phyloP scores from a whole-genome alignment of 495 filamentous ascomycete species.

The Cercophora scortea region DNA sequence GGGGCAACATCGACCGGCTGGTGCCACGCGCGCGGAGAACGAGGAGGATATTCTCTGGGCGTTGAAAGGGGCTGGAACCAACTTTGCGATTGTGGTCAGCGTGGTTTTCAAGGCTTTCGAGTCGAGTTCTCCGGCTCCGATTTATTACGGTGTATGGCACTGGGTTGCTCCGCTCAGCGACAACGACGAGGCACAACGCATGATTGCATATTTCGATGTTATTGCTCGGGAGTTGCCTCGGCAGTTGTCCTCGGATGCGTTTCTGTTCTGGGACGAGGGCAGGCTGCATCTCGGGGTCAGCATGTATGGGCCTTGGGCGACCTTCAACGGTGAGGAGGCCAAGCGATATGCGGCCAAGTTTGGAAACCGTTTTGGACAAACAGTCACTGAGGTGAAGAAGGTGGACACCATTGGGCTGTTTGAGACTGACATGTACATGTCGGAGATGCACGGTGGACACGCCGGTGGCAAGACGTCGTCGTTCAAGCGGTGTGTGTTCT shows the following conservation, averaged over 20 bases:
- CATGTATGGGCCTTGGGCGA: conserved; percentile 41
- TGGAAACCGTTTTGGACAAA: too few relatives aligned
- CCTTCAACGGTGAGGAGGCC: conserved; percentile 8
- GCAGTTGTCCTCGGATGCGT: conserved; percentile 48
- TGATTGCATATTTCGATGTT: conserved; percentile 37
- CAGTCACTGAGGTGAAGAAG: too few relatives aligned
- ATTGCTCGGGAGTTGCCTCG: conserved; percentile 34
- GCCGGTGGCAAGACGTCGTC: conserved; percentile 51
- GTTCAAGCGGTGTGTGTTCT: conserved; percentile 59
- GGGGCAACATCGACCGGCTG: conserved; percentile 36
- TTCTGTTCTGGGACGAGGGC: conserved; percentile 46
- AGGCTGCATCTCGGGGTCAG: conserved; percentile 48
- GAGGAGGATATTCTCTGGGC: conserved; percentile 54
- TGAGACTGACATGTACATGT: conserved; percentile 56
- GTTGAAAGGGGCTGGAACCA: conserved; percentile 54
- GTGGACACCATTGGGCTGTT: conserved; percentile 47
- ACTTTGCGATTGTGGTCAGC: conserved; percentile 56
- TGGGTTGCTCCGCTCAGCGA: conserved; percentile 44
- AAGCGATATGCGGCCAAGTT: too few relatives aligned
- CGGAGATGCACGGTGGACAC: conserved; percentile 52
- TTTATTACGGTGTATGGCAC: conserved; percentile 33
- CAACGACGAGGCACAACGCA: conserved; percentile 26
- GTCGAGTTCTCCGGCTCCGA: conserved; percentile 32
- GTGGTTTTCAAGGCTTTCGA: conserved; percentile 52
- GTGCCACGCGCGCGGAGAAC: conserved; percentile 37